Base-by-base conservation (phyloP, 306 rosid species). In the Abrus pulchellus region DNA sequence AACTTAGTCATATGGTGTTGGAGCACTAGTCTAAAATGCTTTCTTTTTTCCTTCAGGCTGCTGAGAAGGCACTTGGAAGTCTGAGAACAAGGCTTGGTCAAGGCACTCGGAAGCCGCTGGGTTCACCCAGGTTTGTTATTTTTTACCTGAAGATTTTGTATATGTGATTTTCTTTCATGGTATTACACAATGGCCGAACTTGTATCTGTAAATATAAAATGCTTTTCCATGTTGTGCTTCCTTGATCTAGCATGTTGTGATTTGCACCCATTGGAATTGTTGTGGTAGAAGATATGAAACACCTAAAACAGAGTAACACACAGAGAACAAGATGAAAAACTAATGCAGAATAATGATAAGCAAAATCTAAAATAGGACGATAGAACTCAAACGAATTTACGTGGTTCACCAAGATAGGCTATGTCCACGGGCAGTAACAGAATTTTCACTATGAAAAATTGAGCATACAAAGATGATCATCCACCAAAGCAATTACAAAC, bases 61-160 rank as follows among this genome's bases (percentile, higher is more conserved):
- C 97, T 33, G 93, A 91, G 61, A 89, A 71, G 86, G 93, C 94
- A 13, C 94, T 89, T 1, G 92, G 87, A 80, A 91, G 80, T 88
- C 85, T 91, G 65, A 83, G 88, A 79, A 68, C 90, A 84, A 73
- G 65, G 74, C 83, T 74, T 76, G 88, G 82, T 83, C 91, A 79
- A 80, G 59, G 57, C 59, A 47, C 40, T 14, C 86, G 50, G 64
- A 92, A 84, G 74, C 87, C 82, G 48, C 90, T 74, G 69, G 88
- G 84, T 85, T 92, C 97, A 67, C 94, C 92, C 57, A 90, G 92
- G 97, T 91, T 20, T 80, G 88, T 72, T 68, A 57, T 76, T 61
- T 80, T 20, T 55, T n/a, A 78, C 56, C 14, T 48, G 56, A 34
- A 63, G 64, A 33, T 49, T 32, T 10, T 47, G 53, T 55, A 36